These are phyloP conservation scores for Suillus lakei DNA, from an alignment of 768 basidiomycete species.

Conservation along the genomic window DNA sequence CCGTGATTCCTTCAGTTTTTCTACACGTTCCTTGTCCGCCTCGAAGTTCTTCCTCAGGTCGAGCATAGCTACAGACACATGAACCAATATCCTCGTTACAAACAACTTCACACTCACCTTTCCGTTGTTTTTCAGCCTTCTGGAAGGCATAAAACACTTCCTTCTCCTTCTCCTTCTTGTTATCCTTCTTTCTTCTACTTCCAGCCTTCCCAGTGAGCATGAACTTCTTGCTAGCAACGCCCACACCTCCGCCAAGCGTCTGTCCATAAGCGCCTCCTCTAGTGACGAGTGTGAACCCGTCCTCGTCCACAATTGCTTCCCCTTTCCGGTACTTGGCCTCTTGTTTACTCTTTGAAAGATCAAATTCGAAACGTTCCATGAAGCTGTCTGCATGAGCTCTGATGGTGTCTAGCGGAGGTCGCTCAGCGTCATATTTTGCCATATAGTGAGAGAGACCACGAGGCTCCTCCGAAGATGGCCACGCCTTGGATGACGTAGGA, in stretches of 20 bases:
- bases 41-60: conserved; percentile 81
- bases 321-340: conserved; percentile 76
- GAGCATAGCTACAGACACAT: conserved; percentile 48
- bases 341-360: conserved; percentile 56
- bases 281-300: conserved; percentile 95
- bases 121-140: conserved; percentile 85
- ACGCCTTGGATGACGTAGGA: conserved; percentile 51
- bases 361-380: conserved; percentile 77
- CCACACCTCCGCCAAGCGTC: conserved; percentile 81
- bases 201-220: conserved; percentile 40
- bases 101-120: conserved; percentile 51
- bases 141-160: conserved; percentile 90
- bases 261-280: conserved; percentile 90
- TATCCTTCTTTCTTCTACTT: conserved; percentile 55
- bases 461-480: conserved; percentile 68
- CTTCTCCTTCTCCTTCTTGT: conserved; percentile 65
- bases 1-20: conserved; percentile 63
- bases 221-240: conserved; percentile 65
- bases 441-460: conserved; percentile 76
- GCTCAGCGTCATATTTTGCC: conserved; percentile 62
- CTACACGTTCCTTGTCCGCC: conserved; percentile 71
- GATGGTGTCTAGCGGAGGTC: conserved; percentile 76
- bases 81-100: conserved; percentile 13
- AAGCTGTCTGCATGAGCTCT: conserved; percentile 81
- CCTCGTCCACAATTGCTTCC: conserved; percentile 90